Evolutionary conservation across 139 green algal genomes (phyloP).

Genomic region (Pedinophyceae sp.): DNA sequence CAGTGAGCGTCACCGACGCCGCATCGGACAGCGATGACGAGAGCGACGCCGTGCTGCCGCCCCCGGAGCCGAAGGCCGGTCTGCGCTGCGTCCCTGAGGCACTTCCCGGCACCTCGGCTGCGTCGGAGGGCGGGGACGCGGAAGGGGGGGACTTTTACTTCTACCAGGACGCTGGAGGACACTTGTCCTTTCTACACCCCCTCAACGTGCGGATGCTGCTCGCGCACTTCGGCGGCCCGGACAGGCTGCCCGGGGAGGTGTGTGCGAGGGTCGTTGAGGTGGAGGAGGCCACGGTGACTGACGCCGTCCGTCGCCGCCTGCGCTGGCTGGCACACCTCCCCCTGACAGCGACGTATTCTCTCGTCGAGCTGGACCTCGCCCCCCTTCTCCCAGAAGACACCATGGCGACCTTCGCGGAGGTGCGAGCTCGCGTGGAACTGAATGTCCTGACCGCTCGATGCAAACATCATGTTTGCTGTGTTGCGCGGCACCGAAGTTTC

Average conservation of each 20-base stretch:
- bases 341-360: constrained; percentile 22
- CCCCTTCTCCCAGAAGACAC: constrained; percentile 32
- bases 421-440: too few species aligned
- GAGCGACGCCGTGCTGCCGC: too few species aligned
- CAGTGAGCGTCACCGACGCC: too few species aligned
- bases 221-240: constrained; percentile 23
- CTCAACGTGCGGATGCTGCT: constrained; percentile 50
- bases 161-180: constrained; percentile 39
- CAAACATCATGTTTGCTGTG: too few species aligned
- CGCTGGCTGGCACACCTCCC: constrained; percentile 50
- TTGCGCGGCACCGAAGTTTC: too few species aligned
- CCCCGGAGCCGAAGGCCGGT: too few species aligned
- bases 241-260: constrained; percentile 30
- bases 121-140: too few species aligned
- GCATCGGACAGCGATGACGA: too few species aligned
- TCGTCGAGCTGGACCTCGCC: too few species aligned
- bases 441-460: too few species aligned
- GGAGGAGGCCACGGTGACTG: constrained; percentile 35
- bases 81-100: constrained; percentile 34
- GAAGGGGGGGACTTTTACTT: too few species aligned
- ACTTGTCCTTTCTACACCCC: constrained; percentile 59
- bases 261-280: constrained; percentile 45
- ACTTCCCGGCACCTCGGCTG: constrained; percentile 12
- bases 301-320: constrained; percentile 27
- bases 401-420: constrained; percentile 46